Base-by-base conservation (phyloP, 2,329 filamentous ascomycete species). In the Daldinia eschscholtzii region DNA sequence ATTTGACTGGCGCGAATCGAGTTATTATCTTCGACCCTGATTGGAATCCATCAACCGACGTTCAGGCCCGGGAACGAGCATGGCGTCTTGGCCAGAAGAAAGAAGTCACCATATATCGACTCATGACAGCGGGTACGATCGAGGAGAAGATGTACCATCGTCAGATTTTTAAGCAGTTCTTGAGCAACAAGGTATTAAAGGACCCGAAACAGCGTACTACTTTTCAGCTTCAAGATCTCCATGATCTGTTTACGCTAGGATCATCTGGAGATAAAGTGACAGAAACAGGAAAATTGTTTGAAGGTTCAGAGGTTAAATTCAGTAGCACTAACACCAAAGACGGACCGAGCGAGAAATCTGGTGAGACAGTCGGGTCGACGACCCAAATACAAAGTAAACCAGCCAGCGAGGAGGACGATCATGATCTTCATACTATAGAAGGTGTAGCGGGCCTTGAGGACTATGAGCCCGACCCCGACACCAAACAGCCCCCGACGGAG, bases 101-200 rank as follows among this genome's bases (percentile, higher is more conserved):
- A 61, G 93, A 97, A 55, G 96, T 99, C 30, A 94, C 93, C 4
- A 97, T 99, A 23, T 99, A 98, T 79, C 92, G 97, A 39, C 86
- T 99, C n/a, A 97, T 99, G 92, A 97, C 93, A 3, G 93, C 95
- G 4, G 96, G 96, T 1, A 99, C 97, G 0, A 99, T 99, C 26
- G 96, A 99, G 78, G 96, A 99, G 80, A 99, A 99, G 83, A 99
- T 99, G 33, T 99, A 98, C 71, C 95, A 99, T 79, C 92, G 97
- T 15, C 96, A 99, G 77, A 96, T 99, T 57, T 99, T 97, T 85
- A 99, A 99, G 80, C 95, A 98, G 75, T 98, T 98, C 77, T 85
- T 99, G 69, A 96, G 94, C 3, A 97, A 98, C 82, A 98, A 98
- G 79, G 94, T 99, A 6, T 81, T 99, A 57, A 94, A 92, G 74